Percentiles rank a stretch among this genome's conserved stretches.
These are phyloP conservation scores for Blepharisma undulans DNA, from an alignment of 169 alveolate genomes.

Conservation along the genomic window DNA sequence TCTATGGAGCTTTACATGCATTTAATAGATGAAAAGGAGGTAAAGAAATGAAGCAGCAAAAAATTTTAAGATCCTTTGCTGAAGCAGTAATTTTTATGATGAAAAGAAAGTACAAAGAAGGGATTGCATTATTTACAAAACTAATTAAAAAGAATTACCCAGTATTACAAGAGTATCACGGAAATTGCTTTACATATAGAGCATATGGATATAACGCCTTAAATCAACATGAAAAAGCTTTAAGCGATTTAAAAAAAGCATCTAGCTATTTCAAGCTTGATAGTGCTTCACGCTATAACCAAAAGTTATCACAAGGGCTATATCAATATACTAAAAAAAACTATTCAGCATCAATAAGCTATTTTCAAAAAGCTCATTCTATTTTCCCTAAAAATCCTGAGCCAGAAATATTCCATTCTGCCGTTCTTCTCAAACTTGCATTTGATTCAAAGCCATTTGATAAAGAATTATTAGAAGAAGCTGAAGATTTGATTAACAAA, in stretches of 20 bases:
- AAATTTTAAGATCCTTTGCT: background rate
- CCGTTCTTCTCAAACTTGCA: background rate
- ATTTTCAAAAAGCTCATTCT: background rate
- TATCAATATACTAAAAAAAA: background rate
- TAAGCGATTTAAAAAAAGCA: background rate
- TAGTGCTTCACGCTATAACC: background rate
- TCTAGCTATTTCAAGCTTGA: background rate
- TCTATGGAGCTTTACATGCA: constrained; percentile 25
- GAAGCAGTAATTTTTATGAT: constrained; percentile 22
- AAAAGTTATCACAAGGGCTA: background rate
- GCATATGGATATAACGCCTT: background rate
- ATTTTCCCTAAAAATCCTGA: constrained; percentile 33
- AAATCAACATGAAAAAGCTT: background rate
- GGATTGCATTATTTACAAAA: background rate
- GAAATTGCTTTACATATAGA: background rate
- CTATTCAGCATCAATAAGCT: background rate
- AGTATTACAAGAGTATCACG: background rate
- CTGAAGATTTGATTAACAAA: background rate
- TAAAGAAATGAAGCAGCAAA: background rate
- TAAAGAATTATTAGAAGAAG: background rate
- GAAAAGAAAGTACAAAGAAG: constrained; percentile 7
- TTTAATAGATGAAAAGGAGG: background rate
- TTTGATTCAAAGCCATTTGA: background rate
- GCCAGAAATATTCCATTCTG: background rate
- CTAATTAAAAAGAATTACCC: background rate